phyloP scores from a whole-genome alignment of 1,139 yeast genomes.

The Zygotorulaspora mrakii region DNA sequence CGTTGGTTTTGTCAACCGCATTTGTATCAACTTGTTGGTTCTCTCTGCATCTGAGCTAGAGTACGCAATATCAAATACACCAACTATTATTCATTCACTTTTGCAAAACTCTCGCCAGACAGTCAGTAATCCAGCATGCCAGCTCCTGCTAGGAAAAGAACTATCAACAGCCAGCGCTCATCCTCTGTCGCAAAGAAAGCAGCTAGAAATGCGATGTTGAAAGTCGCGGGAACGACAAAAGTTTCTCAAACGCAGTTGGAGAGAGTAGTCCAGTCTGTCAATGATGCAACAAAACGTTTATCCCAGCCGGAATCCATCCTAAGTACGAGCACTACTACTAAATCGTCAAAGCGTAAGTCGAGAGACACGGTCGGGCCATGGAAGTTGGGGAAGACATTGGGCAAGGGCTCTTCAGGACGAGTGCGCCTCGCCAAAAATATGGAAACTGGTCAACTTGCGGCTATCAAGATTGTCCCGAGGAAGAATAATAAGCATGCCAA shows the following conservation, averaged over 20 bases:
- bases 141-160: conserved; percentile 11
- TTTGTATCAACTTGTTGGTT: not conserved
- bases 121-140: conserved; percentile 8
- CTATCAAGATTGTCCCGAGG: conserved; percentile 76
- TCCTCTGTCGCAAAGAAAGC: conserved; percentile 28
- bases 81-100: conserved; percentile 24
- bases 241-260: conserved; percentile 29
- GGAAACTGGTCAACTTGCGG: conserved; percentile 69
- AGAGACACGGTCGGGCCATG: conserved; percentile 63
- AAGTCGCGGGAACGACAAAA: conserved; percentile 15
- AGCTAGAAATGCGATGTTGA: conserved; percentile 30
- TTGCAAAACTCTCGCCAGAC: not conserved
- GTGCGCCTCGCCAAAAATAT: conserved; percentile 70
- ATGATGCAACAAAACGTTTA: conserved; percentile 59
- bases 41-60: not conserved
- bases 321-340: conserved; percentile 26
- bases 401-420: conserved; percentile 74
- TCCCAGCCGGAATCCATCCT: conserved; percentile 51
- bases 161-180: conserved; percentile 11
- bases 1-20: not conserved
- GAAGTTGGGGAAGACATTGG: conserved; percentile 73
- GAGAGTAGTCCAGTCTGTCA: conserved; percentile 43
- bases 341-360: conserved; percentile 33
- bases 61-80: conserved; percentile 7
- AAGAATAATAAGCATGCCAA: conserved; percentile 16